A percentile compares a stretch with the other conserved stretches of the same genome.
These are phyloP conservation scores for Exophiala sideris DNA, from an alignment of 2,329 filamentous ascomycete species.

Conservation along the genomic window DNA sequence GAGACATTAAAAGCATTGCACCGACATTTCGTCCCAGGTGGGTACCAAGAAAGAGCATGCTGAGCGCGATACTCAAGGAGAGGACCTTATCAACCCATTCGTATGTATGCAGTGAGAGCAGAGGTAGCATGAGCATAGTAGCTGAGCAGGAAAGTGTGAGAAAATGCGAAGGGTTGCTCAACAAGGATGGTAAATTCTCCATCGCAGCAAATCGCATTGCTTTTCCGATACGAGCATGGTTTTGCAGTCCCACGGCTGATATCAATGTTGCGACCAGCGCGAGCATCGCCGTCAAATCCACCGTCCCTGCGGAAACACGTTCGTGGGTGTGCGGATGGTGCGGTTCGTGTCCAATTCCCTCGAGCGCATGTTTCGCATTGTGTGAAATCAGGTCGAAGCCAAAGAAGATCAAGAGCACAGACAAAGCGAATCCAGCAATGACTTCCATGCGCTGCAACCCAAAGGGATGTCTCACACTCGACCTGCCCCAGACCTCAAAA, in stretches of 20 bases:
- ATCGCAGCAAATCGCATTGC: slow-evolving; percentile 85
- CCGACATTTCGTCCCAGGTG: slow-evolving; percentile 82
- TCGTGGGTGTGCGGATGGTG: slow-evolving; percentile 68
- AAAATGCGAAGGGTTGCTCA: slow-evolving; percentile 93
- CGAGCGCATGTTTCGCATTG: slow-evolving; percentile 87
- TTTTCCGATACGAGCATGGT: slow-evolving; percentile 87
- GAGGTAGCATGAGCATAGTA: slow-evolving; percentile 74
- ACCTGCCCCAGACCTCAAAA: slow-evolving; percentile 95
- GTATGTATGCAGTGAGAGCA: slow-evolving; percentile 77
- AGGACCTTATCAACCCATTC: slow-evolving; percentile 79
- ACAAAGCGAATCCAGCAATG: slow-evolving; percentile 91
- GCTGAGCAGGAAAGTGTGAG: slow-evolving; percentile 83
- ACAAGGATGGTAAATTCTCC: slow-evolving; percentile 74
- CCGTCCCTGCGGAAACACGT: slow-evolving; percentile 66
- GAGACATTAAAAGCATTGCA: slow-evolving; percentile 94
- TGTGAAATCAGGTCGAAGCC: slow-evolving; percentile 94
- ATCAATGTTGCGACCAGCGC: slow-evolving; percentile 80
- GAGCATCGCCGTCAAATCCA: slow-evolving; percentile 77
- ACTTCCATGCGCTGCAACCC: slow-evolving; percentile 89
- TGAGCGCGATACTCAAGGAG: slow-evolving; percentile 74
- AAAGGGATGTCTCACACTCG: slow-evolving; percentile 89
- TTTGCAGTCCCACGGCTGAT: slow-evolving; percentile 81
- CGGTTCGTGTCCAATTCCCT: slow-evolving; percentile 66
- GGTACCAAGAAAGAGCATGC: slow-evolving; percentile 84
- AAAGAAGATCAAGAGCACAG: slow-evolving; percentile 94